These are phyloP conservation scores for Colletotrichum simmondsii DNA, from an alignment of 2,329 filamentous ascomycete species.

Conservation along the genomic window DNA sequence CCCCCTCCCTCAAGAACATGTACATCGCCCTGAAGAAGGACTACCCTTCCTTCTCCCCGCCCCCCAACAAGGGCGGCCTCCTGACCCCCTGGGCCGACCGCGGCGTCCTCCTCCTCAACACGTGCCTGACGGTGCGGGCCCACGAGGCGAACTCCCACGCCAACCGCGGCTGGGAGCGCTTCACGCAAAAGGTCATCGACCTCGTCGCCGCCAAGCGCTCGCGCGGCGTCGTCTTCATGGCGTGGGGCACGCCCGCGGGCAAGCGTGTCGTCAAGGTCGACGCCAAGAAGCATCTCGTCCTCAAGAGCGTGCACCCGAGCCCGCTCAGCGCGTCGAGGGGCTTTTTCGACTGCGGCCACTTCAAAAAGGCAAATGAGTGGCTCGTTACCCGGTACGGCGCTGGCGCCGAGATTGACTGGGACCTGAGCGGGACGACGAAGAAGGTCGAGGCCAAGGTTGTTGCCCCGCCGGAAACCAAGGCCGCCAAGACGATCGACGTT, in stretches of 20 bases:
- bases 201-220: constrained; percentile 81
- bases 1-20: constrained; percentile 93
- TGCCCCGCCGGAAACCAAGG: constrained; percentile 28
- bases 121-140: constrained; percentile 91
- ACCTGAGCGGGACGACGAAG: constrained; percentile 51
- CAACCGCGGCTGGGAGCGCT: constrained; percentile 89
- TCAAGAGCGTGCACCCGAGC: constrained; percentile 91
- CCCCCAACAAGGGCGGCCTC: constrained; percentile 82
- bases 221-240: constrained; percentile 90
- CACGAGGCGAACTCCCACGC: constrained; percentile 89
- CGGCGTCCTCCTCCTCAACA: constrained; percentile 93
- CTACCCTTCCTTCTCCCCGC: constrained; percentile 82
- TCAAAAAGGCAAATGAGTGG: constrained; percentile 87
- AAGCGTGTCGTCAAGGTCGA: constrained; percentile 83
- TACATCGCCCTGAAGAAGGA: constrained; percentile 89
- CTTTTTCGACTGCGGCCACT: constrained; percentile 87
- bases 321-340: constrained; percentile 87
- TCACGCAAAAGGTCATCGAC: constrained; percentile 93
- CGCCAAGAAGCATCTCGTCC: constrained; percentile 78
- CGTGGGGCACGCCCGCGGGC: constrained; percentile 89
- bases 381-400: constrained; percentile 80
- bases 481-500: constrained; percentile 2
- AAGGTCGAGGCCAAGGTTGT: constrained; percentile 24
- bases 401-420: constrained; percentile 89
- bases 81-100: constrained; percentile 94